Base-by-base conservation (phyloP, 805 yeast species). In the Jamesozyma lodderae region DNA sequence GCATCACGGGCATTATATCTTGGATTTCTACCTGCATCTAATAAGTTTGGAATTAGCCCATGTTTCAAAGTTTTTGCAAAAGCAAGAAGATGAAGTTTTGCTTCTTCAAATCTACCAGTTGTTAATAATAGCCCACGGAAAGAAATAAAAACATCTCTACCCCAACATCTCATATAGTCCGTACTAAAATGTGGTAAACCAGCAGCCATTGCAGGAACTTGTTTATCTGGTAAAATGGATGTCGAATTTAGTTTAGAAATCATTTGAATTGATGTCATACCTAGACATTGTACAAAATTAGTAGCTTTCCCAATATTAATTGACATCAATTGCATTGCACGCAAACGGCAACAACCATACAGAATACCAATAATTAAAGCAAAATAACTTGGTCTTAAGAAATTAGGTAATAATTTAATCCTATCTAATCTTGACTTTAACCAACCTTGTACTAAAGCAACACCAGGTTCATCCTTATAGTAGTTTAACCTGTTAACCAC, bases 141-240 rank as follows among this genome's bases (percentile, higher is more conserved):
- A 0, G 96, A 73, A 33, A 90, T 81, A 57, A 92, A 92, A 1
- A 87, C 94, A 61, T 90, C 98, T 55, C 98, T 73, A 17, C 98
- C 98, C 98, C 98, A 90, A 57, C 96, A 86, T 59, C 98, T 72
- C 95, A 90, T 87, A 60, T 82, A 88, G 46, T 81, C 86, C 41
- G 72, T 73, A 55, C 92, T 79, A 63, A 90, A 90, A 61, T 87
- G 96, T 2, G 98, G 98, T 43, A 90, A 69, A 1, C 97, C 98
- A 1, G 98, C 98, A 13, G 97, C 95, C 74, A 90, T 68, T 30
- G 84, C 75, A 2, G 94, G 82, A 13, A 77, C 72, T 31, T 68
- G 63, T 9, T 68, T 63, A 29, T 63, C 64, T 2, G 97, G 94
- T 20, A 69, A 62, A 38, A 92, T 67, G 0, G 96, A 83, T 0